phyloP scores from a whole-genome alignment of 164 flowering plant species.

The Amborella trichopoda region DNA sequence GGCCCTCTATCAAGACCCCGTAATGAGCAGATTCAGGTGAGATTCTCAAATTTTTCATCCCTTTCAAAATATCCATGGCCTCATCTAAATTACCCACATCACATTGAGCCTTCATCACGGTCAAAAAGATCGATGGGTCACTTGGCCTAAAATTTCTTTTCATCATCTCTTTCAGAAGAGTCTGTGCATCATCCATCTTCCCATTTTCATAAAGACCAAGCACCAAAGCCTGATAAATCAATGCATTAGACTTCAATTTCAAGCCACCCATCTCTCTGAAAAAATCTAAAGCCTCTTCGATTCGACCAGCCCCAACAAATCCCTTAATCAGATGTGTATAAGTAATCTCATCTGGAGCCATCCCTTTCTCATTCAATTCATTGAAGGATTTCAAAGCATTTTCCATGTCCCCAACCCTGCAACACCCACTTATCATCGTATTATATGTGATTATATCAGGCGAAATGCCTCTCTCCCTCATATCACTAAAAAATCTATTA shows the following conservation, averaged over 20 bases:
- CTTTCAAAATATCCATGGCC: slow-evolving; percentile 64
- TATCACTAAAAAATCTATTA: slow-evolving; percentile 64
- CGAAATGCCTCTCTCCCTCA: slow-evolving; percentile 48
- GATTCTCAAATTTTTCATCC: slow-evolving; percentile 59
- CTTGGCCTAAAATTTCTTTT: slow-evolving; percentile 44
- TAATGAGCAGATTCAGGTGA: slow-evolving; percentile 84
- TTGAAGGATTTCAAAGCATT: slow-evolving; percentile 67
- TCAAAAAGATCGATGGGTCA: slow-evolving; percentile 60
- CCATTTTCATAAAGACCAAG: slow-evolving; percentile 78
- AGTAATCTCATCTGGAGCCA: slow-evolving; percentile 59
- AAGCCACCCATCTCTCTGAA: slow-evolving; percentile 59
- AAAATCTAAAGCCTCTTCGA: slow-evolving; percentile 65
- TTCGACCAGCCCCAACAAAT: slow-evolving; percentile 42
- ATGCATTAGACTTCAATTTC: slow-evolving; percentile 56
- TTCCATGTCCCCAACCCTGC: slow-evolving; percentile 50
- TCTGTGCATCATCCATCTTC: slow-evolving; percentile 60
- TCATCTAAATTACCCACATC: slow-evolving; percentile 53
- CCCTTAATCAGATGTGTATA: slow-evolving; percentile 90
- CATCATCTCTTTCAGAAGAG: slow-evolving; percentile 58
- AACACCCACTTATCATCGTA: slow-evolving; percentile 65
- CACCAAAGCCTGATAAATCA: slow-evolving; percentile 59
- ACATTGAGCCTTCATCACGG: slow-evolving; percentile 48
- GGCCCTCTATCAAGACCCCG: slow-evolving; percentile 66
- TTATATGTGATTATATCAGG: slow-evolving; percentile 72
- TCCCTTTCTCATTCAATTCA: slow-evolving; percentile 63